These are phyloP conservation scores for Hanseniaspora guilliermondii DNA, from an alignment of 805 yeast genomes.

Conservation along the genomic window DNA sequence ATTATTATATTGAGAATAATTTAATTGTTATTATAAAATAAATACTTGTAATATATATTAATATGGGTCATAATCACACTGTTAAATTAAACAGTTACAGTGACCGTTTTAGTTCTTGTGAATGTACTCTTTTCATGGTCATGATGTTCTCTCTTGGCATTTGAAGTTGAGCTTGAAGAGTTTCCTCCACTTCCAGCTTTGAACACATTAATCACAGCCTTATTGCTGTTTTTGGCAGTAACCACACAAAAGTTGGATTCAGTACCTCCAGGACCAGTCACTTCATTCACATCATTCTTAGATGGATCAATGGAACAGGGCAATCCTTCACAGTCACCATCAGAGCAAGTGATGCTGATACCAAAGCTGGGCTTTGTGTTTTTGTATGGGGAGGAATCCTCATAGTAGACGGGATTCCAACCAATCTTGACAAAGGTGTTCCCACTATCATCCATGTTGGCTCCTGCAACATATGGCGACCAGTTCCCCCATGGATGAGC, in stretches of 20 bases:
- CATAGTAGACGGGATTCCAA: slow-evolving; percentile 80
- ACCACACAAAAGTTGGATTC: slow-evolving; percentile 77
- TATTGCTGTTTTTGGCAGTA: slow-evolving; percentile 52
- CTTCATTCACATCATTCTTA: slow-evolving; percentile 44
- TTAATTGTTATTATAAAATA: too few species aligned
- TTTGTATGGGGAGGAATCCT: slow-evolving; percentile 42
- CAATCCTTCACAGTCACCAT: slow-evolving; percentile 58
- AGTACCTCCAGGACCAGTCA: slow-evolving; percentile 41
- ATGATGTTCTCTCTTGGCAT: slow-evolving; percentile 10
- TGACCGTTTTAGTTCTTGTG: neutral
- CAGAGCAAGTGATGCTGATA: slow-evolving; percentile 60
- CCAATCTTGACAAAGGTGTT: slow-evolving; percentile 75
- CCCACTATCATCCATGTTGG: slow-evolving; percentile 59
- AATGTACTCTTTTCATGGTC: neutral
- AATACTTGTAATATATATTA: neutral
- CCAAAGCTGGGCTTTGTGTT: slow-evolving; percentile 54
- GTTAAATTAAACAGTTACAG: neutral
- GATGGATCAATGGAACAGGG: slow-evolving; percentile 76
- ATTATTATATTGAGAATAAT: too few species aligned
- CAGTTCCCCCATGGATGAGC: slow-evolving; percentile 70
- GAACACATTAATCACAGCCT: slow-evolving; percentile 66
- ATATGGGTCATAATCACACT: neutral
- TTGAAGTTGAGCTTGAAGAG: neutral
- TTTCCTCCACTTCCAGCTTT: slow-evolving; percentile 17
- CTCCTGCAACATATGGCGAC: slow-evolving; percentile 90